Percentiles rank a stretch among this genome's conserved stretches.
Evolutionary conservation across 768 basidiomycete genomes (phyloP).

Genomic region (Tephrocybe sp.): DNA sequence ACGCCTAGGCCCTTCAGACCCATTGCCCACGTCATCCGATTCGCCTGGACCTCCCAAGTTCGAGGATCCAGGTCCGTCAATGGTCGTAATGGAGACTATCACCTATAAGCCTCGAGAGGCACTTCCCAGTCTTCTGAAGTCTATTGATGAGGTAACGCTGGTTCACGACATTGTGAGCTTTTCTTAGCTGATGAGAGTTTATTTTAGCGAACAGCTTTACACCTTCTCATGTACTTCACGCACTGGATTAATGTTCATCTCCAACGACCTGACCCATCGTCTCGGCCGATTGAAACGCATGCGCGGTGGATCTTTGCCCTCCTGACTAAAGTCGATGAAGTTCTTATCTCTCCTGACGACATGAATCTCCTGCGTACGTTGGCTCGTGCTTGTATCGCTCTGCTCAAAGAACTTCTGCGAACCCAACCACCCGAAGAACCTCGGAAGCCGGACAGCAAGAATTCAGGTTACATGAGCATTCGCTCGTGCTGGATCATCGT

Average conservation of each 20-base stretch:
- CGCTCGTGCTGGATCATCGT: constrained; percentile 78
- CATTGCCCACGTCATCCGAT: constrained; percentile 40
- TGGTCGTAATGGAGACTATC: neutral
- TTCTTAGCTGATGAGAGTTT: constrained; percentile 12
- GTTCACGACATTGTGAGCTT: neutral
- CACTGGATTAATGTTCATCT: constrained; percentile 75
- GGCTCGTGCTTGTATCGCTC: constrained; percentile 63
- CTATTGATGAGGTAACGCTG: constrained; percentile 64
- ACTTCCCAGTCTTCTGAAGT: constrained; percentile 52
- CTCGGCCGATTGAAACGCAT: constrained; percentile 53
- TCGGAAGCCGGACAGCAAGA: neutral
- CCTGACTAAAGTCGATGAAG: constrained; percentile 65
- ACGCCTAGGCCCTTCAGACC: constrained; percentile 32
- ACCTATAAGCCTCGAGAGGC: constrained; percentile 51
- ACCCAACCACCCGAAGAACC: constrained; percentile 16
- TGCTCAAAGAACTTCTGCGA: constrained; percentile 40
- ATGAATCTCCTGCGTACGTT: constrained; percentile 75
- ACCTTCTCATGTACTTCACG: constrained; percentile 81
- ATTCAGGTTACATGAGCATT: constrained; percentile 28
- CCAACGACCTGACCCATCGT: constrained; percentile 37
- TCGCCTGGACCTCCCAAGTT: constrained; percentile 33
- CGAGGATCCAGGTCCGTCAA: constrained; percentile 5
- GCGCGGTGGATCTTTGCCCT: constrained; percentile 80
- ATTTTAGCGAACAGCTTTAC: constrained; percentile 63
- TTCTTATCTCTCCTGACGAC: constrained; percentile 68